Conservation (phyloP, 257 asterid genomes). For the Marsdenia floribunda region DNA sequence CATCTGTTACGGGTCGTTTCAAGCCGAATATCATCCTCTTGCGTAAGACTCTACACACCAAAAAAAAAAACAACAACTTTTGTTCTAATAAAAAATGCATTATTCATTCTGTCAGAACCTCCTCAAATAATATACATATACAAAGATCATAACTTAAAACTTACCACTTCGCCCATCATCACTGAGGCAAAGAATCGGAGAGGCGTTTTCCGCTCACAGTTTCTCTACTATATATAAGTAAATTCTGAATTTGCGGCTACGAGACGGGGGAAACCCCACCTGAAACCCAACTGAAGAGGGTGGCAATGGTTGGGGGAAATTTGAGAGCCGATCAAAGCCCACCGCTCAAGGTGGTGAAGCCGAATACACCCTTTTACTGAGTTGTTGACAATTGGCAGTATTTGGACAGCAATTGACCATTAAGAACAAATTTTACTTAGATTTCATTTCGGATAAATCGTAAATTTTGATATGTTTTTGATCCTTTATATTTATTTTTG, state of each 20-base stretch:
- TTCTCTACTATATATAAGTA: not conserved
- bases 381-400: too few relatives aligned
- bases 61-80: not conserved
- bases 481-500: too few relatives aligned
- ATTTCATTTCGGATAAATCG: too few relatives aligned
- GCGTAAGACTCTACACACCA: not conserved
- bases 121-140: not conserved
- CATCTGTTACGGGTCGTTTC: constrained; percentile 4
- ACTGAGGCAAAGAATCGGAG: not conserved
- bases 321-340: too few relatives aligned
- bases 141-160: not conserved
- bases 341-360: too few relatives aligned
- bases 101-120: not conserved
- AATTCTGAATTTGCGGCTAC: not conserved
- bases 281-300: not conserved
- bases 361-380: too few relatives aligned
- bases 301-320: too few relatives aligned
- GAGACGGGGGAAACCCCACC: not conserved
- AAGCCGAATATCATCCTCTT: not conserved
- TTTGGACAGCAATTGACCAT: too few relatives aligned
- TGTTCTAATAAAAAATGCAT: not conserved
- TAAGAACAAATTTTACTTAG: too few relatives aligned
- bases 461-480: too few relatives aligned
- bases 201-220: not conserved
- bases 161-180: constrained; percentile 8